Evolutionary conservation across 495 filamentous ascomycete genomes (phyloP).

Genomic region (Pseudomonodictys pantanalensis): DNA sequence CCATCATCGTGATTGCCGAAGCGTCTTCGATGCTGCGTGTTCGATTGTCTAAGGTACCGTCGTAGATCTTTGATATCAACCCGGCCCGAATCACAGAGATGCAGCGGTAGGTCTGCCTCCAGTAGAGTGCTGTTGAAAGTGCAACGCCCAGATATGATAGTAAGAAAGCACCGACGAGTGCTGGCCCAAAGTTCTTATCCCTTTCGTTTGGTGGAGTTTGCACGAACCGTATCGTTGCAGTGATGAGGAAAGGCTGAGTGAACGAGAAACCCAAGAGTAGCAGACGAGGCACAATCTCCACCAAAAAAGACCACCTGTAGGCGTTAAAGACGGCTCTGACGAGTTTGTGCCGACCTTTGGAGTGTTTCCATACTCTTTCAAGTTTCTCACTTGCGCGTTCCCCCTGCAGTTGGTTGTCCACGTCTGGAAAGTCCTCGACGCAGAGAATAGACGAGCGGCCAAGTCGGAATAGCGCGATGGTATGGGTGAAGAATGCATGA

Average conservation of each 20-base stretch:
- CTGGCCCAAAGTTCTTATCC: neutral
- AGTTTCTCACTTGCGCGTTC: neutral
- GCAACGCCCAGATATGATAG: neutral
- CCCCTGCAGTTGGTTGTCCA: neutral
- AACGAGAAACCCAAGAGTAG: neutral
- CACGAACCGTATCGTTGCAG: neutral
- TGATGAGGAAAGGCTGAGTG: constrained; percentile 1
- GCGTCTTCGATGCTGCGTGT: neutral
- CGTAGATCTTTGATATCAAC: neutral
- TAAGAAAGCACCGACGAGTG: neutral
- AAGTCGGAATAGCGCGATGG: neutral
- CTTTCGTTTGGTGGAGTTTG: neutral
- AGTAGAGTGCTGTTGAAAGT: neutral
- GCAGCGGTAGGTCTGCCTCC: neutral
- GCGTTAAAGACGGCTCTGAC: neutral
- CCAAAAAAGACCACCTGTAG: neutral
- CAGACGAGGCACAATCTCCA: neutral
- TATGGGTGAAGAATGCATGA: neutral
- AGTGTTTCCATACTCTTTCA: neutral
- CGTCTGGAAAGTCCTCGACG: neutral
- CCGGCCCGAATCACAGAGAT: neutral
- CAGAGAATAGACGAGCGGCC: neutral
- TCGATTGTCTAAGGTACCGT: neutral
- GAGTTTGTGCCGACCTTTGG: neutral
- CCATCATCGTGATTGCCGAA: neutral